phyloP scores from a whole-genome alignment of 179 eudicot species.

The Beta lomatogona region DNA sequence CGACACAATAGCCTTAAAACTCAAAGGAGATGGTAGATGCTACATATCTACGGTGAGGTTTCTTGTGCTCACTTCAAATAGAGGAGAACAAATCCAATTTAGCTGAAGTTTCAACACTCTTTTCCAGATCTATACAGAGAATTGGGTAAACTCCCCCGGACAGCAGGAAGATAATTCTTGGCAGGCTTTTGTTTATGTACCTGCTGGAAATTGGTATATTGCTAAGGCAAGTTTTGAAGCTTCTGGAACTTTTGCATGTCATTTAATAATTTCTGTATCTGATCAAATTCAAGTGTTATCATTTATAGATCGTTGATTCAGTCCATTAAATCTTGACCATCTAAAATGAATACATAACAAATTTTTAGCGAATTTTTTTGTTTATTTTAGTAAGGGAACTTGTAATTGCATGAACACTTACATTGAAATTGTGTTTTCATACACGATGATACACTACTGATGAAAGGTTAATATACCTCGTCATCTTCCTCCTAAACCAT shows the following conservation, averaged over 20 bases:
- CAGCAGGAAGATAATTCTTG: slow-evolving; percentile 97
- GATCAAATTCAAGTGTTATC: too few species aligned
- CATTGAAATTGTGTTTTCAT: too few species aligned
- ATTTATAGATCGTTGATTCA: too few species aligned
- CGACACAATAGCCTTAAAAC: slow-evolving; percentile 82
- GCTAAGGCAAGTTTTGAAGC: slow-evolving; percentile 68
- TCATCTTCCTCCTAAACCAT: too few species aligned
- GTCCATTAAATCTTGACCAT: too few species aligned
- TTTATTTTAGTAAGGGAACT: too few species aligned
- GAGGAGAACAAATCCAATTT: neutral
- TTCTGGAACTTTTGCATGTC: neutral
- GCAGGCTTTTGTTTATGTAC: slow-evolving; percentile 95
- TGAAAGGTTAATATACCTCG: too few species aligned
- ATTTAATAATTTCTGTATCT: too few species aligned
- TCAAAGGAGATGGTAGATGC: slow-evolving; percentile 95
- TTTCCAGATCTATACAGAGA: slow-evolving; percentile 91
- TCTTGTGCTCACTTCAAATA: neutral
- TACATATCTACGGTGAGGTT: slow-evolving; percentile 91
- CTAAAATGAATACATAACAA: too few species aligned
- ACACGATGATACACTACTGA: too few species aligned
- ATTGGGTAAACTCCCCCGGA: slow-evolving; percentile 99
- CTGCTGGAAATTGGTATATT: slow-evolving; percentile 88
- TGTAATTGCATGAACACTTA: too few species aligned
- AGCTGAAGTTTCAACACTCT: slow-evolving; percentile 14
- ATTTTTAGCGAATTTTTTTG: too few species aligned